Base-by-base conservation (phyloP, 805 yeast genomes). In the Metahyphopichia silvanorum region DNA sequence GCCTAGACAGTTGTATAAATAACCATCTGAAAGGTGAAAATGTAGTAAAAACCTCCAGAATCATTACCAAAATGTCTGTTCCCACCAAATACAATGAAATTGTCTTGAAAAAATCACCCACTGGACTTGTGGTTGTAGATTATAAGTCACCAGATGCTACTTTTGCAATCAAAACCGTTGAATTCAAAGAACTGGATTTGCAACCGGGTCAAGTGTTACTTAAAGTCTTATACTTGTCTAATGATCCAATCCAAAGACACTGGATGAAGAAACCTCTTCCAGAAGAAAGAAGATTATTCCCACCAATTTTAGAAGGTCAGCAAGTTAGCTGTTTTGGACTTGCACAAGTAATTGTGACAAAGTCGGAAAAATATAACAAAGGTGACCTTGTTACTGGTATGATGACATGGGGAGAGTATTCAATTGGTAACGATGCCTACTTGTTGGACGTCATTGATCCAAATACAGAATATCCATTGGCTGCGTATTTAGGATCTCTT, bases 191-290 rank as follows among this genome's bases (percentile, higher is more conserved):
- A 14, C 16, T 27, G 12, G 16, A 22, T n/a, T 35, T 69, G 11
- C 42, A 55, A 25, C 63, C 58, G 2, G 69, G 64, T 29, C 68
- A 74, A 31, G 33, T 77, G 8, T 47, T 71, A 11, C 53, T 75
- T 11, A 69, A 76, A 48, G 49, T 62, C 2, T 41, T 69, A 26
- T 69, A 64, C 38, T 39, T 77, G 6, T 74, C 82, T 16, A 73
- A 77, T 43, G 83, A 78, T 47, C 83, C 84, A 10, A 75, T 82
- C 12, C 80, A 76, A 46, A 75, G 79, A 51, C 66, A 66, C 29
- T 75, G 82, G 79, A 76, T 76, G 39, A 56, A 57, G 26, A 63
- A 62, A 35, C 55, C 47, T 33, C 43, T 42, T 19, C 52, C 59
- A 30, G 43, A 59, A 2, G 40, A 49, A 30, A 51, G 60, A 40